These are phyloP conservation scores for Globisporangium viniferum DNA, from an alignment of 352 stramenopile genomes.

Conservation along the genomic window DNA sequence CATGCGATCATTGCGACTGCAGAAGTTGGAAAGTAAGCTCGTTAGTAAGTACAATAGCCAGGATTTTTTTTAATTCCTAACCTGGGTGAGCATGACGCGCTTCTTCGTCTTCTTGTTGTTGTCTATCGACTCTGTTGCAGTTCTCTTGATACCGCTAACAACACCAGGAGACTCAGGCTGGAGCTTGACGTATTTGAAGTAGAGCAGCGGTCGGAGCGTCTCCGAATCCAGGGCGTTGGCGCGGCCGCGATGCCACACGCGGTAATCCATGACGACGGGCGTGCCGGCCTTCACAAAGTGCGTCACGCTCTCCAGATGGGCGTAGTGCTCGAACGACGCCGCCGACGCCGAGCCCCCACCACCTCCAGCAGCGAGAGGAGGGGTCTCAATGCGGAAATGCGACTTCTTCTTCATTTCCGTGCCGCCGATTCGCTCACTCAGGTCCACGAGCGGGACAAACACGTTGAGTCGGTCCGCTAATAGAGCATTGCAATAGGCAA, in stretches of 20 bases:
- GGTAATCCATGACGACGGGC: slow-evolving; percentile 74
- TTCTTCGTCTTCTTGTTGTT: slow-evolving; percentile 6
- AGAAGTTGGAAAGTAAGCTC: neutral
- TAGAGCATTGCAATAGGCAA: neutral
- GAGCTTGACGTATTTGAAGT: slow-evolving; percentile 61
- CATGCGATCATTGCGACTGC: slow-evolving; percentile 17
- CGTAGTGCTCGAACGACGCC: slow-evolving; percentile 42
- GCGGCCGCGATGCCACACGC: slow-evolving; percentile 67
- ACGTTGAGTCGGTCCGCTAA: slow-evolving; percentile 71
- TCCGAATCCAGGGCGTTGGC: slow-evolving; percentile 38
- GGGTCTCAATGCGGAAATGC: slow-evolving; percentile 40
- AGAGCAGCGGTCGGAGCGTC: slow-evolving; percentile 55
- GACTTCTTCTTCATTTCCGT: slow-evolving; percentile 71
- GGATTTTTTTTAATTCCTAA: neutral
- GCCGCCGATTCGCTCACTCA: slow-evolving; percentile 41
- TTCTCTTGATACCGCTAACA: slow-evolving; percentile 1
- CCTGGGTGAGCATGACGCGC: slow-evolving; percentile 5
- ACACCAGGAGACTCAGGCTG: neutral
- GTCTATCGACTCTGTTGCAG: neutral
- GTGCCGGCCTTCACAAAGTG: slow-evolving; percentile 50
- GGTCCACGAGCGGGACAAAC: slow-evolving; percentile 63
- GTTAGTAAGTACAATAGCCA: neutral
- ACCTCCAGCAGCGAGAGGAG: neutral
- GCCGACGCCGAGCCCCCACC: slow-evolving; percentile 16
- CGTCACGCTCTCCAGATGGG: slow-evolving; percentile 48